These are phyloP conservation scores for Tetrapisispora iriomotensis DNA, from an alignment of 805 yeast species.

Conservation along the genomic window DNA sequence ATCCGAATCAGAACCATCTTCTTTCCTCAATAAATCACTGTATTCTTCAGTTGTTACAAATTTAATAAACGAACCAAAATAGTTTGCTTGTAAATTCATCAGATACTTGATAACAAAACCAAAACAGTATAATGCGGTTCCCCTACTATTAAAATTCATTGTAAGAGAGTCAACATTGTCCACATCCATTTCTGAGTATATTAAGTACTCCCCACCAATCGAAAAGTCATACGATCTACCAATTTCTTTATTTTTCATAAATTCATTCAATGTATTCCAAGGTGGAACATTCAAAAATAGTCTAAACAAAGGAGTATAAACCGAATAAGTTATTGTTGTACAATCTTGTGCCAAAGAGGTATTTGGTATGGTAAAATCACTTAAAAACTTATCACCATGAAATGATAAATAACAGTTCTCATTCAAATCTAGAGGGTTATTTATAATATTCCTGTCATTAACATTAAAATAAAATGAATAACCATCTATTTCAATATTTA, in stretches of 20 bases:
- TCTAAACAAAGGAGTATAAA: slow-evolving; percentile 50
- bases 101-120: slow-evolving; percentile 74
- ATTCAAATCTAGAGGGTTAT: slow-evolving; percentile 75
- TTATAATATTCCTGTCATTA: slow-evolving; percentile 80
- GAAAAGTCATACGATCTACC: slow-evolving; percentile 59
- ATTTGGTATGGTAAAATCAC: slow-evolving; percentile 49
- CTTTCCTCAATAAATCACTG: slow-evolving; percentile 9
- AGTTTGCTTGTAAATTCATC: slow-evolving; percentile 71
- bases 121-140: slow-evolving; percentile 59
- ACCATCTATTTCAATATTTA: slow-evolving; percentile 50
- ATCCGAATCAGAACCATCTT: not conserved
- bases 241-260: slow-evolving; percentile 49
- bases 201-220: slow-evolving; percentile 57
- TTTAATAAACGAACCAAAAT: slow-evolving; percentile 77
- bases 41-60: slow-evolving; percentile 85
- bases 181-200: slow-evolving; percentile 46
- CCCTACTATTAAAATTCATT: slow-evolving; percentile 54
- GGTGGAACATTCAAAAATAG: slow-evolving; percentile 70
- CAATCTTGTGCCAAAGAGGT: slow-evolving; percentile 42
- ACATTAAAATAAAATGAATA: slow-evolving; percentile 64
- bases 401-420: slow-evolving; percentile 72
- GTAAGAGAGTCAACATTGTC: slow-evolving; percentile 61
- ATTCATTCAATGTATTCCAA: slow-evolving; percentile 81
- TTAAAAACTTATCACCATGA: slow-evolving; percentile 47
- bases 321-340: slow-evolving; percentile 40